These are phyloP conservation scores for Taphrina flavorubra DNA, from an alignment of 1,139 yeast genomes.

Conservation along the genomic window DNA sequence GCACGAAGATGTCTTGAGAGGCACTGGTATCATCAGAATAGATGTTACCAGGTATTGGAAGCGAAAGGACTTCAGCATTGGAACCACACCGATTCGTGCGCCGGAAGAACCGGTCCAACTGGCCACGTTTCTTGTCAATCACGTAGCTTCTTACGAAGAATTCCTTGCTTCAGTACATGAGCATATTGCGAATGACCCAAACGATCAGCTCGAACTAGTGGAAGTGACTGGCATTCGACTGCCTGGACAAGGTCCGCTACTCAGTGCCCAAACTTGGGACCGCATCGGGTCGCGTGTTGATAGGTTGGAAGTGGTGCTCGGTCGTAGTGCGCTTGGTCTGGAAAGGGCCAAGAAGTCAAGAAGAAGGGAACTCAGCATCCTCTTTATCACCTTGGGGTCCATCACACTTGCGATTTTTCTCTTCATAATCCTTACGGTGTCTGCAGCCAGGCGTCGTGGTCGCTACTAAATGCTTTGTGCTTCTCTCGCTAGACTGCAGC, in stretches of 20 bases:
- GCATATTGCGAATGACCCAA: not conserved
- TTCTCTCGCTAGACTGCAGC: too few relatives aligned
- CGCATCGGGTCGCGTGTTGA: not conserved
- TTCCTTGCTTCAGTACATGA: not conserved
- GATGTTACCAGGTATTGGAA: slow-evolving; percentile 2
- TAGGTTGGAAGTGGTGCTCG: not conserved
- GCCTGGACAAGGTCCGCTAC: not conserved
- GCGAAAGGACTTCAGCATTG: not conserved
- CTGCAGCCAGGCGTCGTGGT: too few relatives aligned
- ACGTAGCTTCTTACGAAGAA: not conserved
- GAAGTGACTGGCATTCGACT: not conserved
- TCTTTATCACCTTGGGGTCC: not conserved
- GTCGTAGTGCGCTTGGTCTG: not conserved
- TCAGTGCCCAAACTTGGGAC: not conserved
- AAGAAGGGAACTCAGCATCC: not conserved
- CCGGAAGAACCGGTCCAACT: not conserved
- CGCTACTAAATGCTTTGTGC: too few relatives aligned
- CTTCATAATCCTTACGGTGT: too few relatives aligned
- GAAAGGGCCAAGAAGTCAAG: not conserved
- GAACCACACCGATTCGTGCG: not conserved
- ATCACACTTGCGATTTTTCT: not conserved
- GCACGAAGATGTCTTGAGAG: not conserved
- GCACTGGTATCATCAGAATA: not conserved
- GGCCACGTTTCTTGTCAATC: not conserved
- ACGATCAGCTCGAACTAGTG: not conserved